Percentiles rank a stretch among this genome's conserved stretches.
phyloP scores from a whole-genome alignment of 306 rosid species.

The Begonia loranthoides region DNA sequence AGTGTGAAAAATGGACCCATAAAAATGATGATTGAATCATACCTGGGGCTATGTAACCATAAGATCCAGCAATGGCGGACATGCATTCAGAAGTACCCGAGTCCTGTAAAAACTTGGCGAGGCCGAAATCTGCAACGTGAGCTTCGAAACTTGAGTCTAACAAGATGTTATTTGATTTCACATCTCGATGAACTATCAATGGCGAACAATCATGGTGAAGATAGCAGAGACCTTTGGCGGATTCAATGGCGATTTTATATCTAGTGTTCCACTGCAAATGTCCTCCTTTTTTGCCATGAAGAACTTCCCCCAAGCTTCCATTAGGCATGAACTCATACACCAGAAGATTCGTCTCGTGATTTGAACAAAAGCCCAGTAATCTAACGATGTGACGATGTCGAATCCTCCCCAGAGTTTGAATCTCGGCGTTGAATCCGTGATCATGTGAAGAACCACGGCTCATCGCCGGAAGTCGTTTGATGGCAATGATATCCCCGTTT shows the following conservation, averaged over 20 bases:
- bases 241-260: constrained; percentile 79
- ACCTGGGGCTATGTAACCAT: constrained; percentile 99
- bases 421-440: constrained; percentile 97
- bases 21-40: constrained; percentile 1
- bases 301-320: constrained; percentile 94
- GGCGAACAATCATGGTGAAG: constrained; percentile 98
- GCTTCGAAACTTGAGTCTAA: constrained; percentile 79
- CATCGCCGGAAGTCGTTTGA: constrained; percentile 85
- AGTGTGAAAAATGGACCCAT: background rate
- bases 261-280: constrained; percentile 88
- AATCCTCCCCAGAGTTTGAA: constrained; percentile 89
- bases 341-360: constrained; percentile 85
- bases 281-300: constrained; percentile 97
- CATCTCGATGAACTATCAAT: constrained; percentile 80
- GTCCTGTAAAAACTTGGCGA: constrained; percentile 95
- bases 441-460: constrained; percentile 89
- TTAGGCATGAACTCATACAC: constrained; percentile 97
- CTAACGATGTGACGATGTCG: constrained; percentile 91
- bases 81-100: constrained; percentile 97
- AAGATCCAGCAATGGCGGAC: constrained; percentile 99
- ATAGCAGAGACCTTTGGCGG: constrained; percentile 97
- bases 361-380: constrained; percentile 83
- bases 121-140: constrained; percentile 97
- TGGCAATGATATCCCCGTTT: constrained; percentile 67
- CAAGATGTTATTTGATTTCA: constrained; percentile 91